Evolutionary conservation across 2,329 filamentous ascomycete genomes (phyloP).

Genomic region (Fusarium albidum): DNA sequence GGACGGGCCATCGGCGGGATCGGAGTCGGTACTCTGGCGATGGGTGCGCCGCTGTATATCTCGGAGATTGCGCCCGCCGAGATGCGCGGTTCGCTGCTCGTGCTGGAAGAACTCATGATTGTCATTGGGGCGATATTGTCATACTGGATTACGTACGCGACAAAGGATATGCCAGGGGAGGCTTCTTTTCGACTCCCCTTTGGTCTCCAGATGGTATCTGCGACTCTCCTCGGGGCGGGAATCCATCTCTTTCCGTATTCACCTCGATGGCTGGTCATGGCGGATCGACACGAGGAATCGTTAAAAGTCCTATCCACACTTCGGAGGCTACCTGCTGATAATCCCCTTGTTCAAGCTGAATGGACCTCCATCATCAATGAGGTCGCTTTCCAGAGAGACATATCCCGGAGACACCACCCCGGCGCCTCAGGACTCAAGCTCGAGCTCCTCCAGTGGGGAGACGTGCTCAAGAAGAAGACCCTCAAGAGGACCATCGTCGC

Average conservation of each 20-base stretch:
- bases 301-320: conserved; percentile 47
- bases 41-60: conserved; percentile 43
- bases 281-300: conserved; percentile 68
- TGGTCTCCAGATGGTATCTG: conserved; percentile 60
- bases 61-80: conserved; percentile 48
- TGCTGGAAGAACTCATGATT: conserved; percentile 60
- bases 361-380: no score
- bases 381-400: no score
- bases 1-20: conserved; percentile 43
- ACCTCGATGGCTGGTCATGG: conserved; percentile 73
- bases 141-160: conserved; percentile 34
- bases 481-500: no score
- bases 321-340: background rate
- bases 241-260: conserved; percentile 69
- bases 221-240: conserved; percentile 59
- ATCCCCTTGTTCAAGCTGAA: no score
- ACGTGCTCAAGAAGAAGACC: no score
- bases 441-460: no score
- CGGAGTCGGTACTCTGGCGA: conserved; percentile 42
- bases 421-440: no score
- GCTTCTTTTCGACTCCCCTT: no score
- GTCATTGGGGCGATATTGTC: conserved; percentile 56
- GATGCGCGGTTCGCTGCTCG: conserved; percentile 50
- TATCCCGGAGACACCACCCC: no score
- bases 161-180: no score